Conservation (phyloP, 2,329 filamentous ascomycete genomes). For the Capronia americana region DNA sequence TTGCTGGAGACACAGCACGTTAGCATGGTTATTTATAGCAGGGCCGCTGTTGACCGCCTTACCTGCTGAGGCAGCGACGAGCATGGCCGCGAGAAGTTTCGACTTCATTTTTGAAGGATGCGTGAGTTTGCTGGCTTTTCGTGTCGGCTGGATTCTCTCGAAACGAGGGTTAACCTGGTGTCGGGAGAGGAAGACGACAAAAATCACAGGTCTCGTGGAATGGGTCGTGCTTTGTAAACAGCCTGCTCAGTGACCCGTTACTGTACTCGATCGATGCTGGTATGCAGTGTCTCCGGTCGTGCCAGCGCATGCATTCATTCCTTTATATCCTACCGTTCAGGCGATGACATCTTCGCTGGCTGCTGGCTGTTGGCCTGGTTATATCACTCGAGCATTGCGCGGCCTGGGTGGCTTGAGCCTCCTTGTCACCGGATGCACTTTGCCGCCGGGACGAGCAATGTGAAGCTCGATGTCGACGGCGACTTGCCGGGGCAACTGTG, state of each 20-base stretch:
- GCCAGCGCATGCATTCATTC: not conserved
- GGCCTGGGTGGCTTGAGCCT: constrained; percentile 15
- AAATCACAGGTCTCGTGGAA: not conserved
- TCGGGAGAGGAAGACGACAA: not conserved
- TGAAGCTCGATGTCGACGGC: not conserved
- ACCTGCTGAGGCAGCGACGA: constrained; percentile 18
- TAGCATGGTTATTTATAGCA: not conserved
- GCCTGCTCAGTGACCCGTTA: not conserved
- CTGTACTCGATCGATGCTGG: not conserved
- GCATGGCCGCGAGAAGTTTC: constrained; percentile 8
- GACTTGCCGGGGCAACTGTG: constrained; percentile 3
- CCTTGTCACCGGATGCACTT: not conserved
- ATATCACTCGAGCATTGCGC: constrained; percentile 18
- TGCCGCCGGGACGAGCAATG: not conserved
- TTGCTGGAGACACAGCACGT: not conserved
- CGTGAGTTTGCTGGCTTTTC: not conserved
- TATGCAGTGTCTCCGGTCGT: not conserved
- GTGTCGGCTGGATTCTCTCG: not conserved
- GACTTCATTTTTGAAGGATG: constrained; percentile 7
- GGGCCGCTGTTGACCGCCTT: not conserved
- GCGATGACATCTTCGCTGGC: not conserved
- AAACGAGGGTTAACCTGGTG: not conserved
- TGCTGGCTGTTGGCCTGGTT: not conserved
- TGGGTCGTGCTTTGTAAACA: not conserved
- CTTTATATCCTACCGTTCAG: constrained; percentile 4